These are phyloP conservation scores for Cornus suecica DNA, from an alignment of 148 eudicot genomes.

Conservation along the genomic window DNA sequence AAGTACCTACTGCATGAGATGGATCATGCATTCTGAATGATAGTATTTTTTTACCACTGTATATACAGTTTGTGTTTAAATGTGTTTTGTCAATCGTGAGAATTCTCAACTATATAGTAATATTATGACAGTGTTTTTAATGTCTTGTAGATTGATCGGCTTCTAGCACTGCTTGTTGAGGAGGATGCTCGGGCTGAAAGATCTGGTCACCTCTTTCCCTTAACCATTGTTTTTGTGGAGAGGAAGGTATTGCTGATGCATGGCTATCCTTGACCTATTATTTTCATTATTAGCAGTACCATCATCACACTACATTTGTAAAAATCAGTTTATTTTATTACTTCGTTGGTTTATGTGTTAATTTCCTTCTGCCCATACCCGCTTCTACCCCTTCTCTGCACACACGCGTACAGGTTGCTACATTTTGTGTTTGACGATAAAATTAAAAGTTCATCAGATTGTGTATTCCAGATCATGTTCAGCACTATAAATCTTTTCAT, in stretches of 20 bases:
- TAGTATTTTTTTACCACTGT: neutral
- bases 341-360: neutral
- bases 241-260: conserved; percentile 38
- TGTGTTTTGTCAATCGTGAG: neutral
- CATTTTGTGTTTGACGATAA: neutral
- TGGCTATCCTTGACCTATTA: neutral
- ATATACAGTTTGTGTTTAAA: neutral
- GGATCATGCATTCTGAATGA: neutral
- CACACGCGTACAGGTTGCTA: neutral
- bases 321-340: neutral
- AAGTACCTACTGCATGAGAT: neutral
- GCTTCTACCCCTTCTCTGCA: neutral
- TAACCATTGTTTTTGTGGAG: conserved; percentile 59
- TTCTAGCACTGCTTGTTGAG: conserved; percentile 45
- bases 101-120: neutral
- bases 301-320: neutral
- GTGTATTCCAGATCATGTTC: neutral
- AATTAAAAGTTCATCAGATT: neutral
- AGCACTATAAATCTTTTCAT: neutral
- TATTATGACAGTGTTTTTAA: neutral
- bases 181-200: conserved; percentile 42
- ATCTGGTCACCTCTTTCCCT: conserved; percentile 38
- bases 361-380: neutral
- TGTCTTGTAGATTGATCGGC: conserved; percentile 40
- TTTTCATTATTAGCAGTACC: neutral